Base-by-base conservation (phyloP, 345 rosid species). In the Tarenaya hassleriana region DNA sequence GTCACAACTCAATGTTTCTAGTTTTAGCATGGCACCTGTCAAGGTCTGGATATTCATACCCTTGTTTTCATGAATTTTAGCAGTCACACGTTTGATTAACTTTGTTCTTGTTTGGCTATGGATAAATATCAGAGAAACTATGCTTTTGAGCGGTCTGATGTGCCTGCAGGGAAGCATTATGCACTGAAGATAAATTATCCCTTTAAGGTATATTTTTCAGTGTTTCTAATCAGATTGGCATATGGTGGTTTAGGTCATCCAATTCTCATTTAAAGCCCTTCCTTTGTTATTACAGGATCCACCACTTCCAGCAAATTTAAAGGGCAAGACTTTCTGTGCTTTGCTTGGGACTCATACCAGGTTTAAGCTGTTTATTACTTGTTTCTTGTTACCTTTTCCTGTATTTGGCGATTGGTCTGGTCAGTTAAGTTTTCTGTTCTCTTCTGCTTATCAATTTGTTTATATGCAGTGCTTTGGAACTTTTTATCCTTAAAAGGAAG, bases 391-490 rank as follows among this genome's bases (percentile, higher is more conserved):
- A 33, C 56, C n/a, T n/a, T n/a, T 53, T 34, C 45, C 27, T 63
- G 39, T 40, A 42, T 55, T 60, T 50, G 31, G 47, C 44, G 27
- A 58, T 35, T 57, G 51, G 44, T 39, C n/a, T 8, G 35, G 45
- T 57, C 39, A 52, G 44, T 58, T 38, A 46, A 56, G 41, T 41
- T 47, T 48, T 16, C 33, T 34, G 50, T 16, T 39, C 17, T 46
- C 52, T 47, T 46, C 34, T 24, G 19, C 42, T 38, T 44, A 50
- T 52, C 35, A 58, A 45, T n/a, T 54, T 13, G 14, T 47, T 47
- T 29, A 60, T 64, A 8, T 77, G 71, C 94, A 92, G 98, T 74
- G 97, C 95, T 46, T 73, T 92, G 77, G 98, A 92, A 71, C 98
- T 77, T 68, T 81, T 92, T 64, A 88, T 92, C 56, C 72, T 92